Base-by-base conservation (phyloP, 108 stramenopile species). In the Bacterosira constricta region DNA sequence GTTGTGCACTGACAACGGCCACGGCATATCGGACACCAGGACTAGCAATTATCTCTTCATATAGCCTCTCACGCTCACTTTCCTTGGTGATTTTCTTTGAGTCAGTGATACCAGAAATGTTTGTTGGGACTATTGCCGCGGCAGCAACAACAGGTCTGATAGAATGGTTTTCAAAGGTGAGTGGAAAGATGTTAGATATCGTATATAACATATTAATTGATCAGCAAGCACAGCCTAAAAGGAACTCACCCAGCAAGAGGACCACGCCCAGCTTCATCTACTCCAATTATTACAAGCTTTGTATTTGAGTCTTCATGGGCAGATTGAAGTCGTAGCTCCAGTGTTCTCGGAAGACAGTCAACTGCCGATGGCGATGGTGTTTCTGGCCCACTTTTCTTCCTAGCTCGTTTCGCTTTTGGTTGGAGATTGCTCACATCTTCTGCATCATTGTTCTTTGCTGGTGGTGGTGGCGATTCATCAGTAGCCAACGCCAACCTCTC, bases 221-320 rank as follows among this genome's bases (percentile, higher is more conserved):
- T 9, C 3, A 34, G 31, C 2, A 42, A 69, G 27, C 29, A 47
- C 3, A 57, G 26, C 38, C 13, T 25, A 6, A 23, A 88, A 83
- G 7, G 82, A 75, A 23, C 67, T 56, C 37, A 68, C 67, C 98
- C 98, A 37, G 97, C 97, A 47, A 99, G 75, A 2, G 98, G 98
- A n/a, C 99, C 99, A 21, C 99, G 85, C 1, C 99, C 99, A 9
- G 97, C 99, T 81, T 98, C 98, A 69, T 99, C 98, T 36, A 97
- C 90, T 15, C 96, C 96, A 23, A 96, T 86, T 8, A 94, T 85
- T 15, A 63, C 20, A 17, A 38, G 44, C 37, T 58, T 69, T 7
- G 5, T 66, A 26, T 37, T 41, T n/a, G 29, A 34, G 49, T 51
- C 53, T 23, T 49, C 30, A 2, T 30, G 32, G 15, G 66, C 37